Evolutionary conservation across 441 rosid species (phyloP).

Genomic region (Bocquillonia castaneifolia): DNA sequence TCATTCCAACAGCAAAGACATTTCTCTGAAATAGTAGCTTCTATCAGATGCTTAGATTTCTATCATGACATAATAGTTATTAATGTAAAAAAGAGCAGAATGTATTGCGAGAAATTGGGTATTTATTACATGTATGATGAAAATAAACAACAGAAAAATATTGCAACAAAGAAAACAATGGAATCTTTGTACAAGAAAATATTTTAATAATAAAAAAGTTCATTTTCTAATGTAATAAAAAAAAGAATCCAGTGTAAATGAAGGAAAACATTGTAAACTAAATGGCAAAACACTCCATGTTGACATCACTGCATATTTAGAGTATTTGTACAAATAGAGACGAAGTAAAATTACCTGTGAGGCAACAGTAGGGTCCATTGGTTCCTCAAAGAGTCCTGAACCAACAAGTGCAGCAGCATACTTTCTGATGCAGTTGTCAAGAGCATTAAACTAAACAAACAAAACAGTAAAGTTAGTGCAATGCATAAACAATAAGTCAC

Average conservation of each 20-base stretch:
- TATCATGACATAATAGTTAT: neutral
- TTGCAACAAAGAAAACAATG: neutral
- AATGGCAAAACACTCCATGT: neutral
- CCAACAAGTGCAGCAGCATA: slow-evolving; percentile 52
- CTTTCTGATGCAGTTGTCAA: slow-evolving; percentile 64
- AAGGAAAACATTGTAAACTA: neutral
- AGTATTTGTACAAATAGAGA: neutral
- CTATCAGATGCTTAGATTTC: slow-evolving; percentile 26
- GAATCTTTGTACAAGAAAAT: neutral
- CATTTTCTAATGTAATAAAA: neutral
- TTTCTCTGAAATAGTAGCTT: slow-evolving; percentile 61
- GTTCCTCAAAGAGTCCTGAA: slow-evolving; percentile 70
- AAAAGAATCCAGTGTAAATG: neutral
- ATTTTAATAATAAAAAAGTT: neutral
- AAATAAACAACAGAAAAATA: neutral
- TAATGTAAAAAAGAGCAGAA: neutral
- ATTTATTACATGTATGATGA: neutral
- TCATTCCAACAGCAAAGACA: slow-evolving; percentile 84
- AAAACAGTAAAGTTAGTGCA: slow-evolving; percentile 18
- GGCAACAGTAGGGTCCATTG: slow-evolving; percentile 78
- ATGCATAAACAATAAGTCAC: slow-evolving; percentile 17
- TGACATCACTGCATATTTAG: neutral
- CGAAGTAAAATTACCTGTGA: slow-evolving; percentile 57
- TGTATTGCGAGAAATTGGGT: neutral
- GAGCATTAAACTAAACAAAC: slow-evolving; percentile 53